Evolutionary conservation across 352 stramenopile species (phyloP), one percentile per base, ranked within the genome.

Genomic region (Halophytophthora polymorphica): DNA sequence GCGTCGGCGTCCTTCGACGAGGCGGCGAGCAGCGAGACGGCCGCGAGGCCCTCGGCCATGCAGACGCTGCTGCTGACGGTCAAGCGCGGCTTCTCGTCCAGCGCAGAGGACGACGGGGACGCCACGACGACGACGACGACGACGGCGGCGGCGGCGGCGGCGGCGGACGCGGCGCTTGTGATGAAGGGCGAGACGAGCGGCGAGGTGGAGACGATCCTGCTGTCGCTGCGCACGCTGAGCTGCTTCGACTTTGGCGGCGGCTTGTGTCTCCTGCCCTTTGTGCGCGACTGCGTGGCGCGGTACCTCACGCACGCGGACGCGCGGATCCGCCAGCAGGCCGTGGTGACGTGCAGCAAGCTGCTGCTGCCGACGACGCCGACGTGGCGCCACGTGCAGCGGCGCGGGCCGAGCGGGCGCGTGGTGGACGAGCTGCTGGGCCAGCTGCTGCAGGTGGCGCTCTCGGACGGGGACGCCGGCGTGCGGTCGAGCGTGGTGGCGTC

Each of bases 221-320:
- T 98, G 38, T 96, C 92, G 34, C 63, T 99, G 5, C 76, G 82
- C 31, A 98, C 96, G 6, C 67, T 99, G 15, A 93, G 93, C 50
- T 95, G 82, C 45, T 98, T 99, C 63, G 80, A 89, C 50, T 95
- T 97, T 47, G 88, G 86, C 45, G 82, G 88, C 12, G 92, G 78
- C n/a, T 94, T 98, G 41, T 96, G 89, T 44, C 64, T 99, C 6
- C 62, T 99, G 36, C 95, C 96, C 7, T 98, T 98, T 69, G 87
- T 98, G 13, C 80, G 92, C 17, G 88, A 98, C 59, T 96, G 96
- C 25, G 93, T 98, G 31, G 71, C 88, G 1, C 58, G 89, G 29
- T 98, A 98, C 58, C 66, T 99, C 25, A 86, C 80, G 28, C 93
- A 98, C 53, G 72, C 82, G 6, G 90, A 96, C 23, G 72, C 72